Evolutionary conservation across 805 yeast species (phyloP), one percentile per base, ranked within the genome.

Genomic region (Candida awuae): DNA sequence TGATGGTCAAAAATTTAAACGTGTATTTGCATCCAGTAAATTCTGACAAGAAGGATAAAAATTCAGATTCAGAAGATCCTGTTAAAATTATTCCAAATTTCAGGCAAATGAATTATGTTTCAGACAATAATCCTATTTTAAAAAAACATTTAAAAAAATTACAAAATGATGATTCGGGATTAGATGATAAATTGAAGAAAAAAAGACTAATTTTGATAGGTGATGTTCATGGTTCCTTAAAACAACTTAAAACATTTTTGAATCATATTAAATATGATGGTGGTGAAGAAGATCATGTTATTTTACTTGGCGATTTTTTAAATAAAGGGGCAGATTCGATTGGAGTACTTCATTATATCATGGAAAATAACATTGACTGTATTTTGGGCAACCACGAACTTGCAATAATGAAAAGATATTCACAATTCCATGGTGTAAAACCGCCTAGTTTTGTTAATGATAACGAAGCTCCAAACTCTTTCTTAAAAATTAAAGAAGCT

Each of bases 381-480:
- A 75, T 88, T 3, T 63, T 92, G 42, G 97, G 97, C 0, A 88
- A 88, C 63, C 96, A 90, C 58, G 97, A 88, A 59, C 68, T 80
- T 44, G 78, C 77, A 44, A 71, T 82, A 9, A 54, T 88, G 47
- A 69, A 76, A 39, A 63, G 78, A 51, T 85, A 85, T 53, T 75
- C 80, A 18, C 73, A 61, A 43, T 70, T 64, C 50, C 87, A 77
- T 57, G 71, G 72, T 19, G 59, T 76, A 10, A 30, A 35, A 15
- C 31, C 45, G 3, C 58, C 58, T 7, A 26, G 34, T 25, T 42
- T 59, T 14, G 36, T 38, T 6, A 51, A 50, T 16, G 43, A 47
- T 12, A 44, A 41, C 6, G 37, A 30, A 13, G 17, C 42, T 32
- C 29, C 40, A 6, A 33, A 40, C 1, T 31, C 47, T 5, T 10